Base-by-base conservation (phyloP, 1,284 basidiomycete genomes). In the Ustilago esculenta region DNA sequence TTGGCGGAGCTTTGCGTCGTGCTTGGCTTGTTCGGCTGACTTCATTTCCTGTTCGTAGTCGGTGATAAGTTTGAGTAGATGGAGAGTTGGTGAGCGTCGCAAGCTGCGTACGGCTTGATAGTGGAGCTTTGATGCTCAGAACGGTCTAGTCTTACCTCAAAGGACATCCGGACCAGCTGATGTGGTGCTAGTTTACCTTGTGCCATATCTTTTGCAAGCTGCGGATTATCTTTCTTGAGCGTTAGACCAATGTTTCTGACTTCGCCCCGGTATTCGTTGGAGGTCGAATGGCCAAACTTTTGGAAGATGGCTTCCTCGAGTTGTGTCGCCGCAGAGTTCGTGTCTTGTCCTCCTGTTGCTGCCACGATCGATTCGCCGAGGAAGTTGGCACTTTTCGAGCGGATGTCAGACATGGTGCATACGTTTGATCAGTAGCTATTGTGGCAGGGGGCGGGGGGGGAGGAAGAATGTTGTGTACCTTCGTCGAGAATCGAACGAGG, bases 161-260 rank as follows among this genome's bases (percentile, higher is more conserved):
- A 25, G 10, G 66, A 55, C 67, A 64, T 64, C 15, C 42, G 36
- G 35, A 44, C 67, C 6, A 70, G 33, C 43, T 65, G 52, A 17
- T 30, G 34, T 2, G 61, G 44, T 3, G 45, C 49, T 0, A 61
- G 20, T 0, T 29, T 52, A 1, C 57, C 61, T 9, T 34, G 15
- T 0, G 57, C 32, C n/a, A 70, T 45, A 43, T 55, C 55, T 9
- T 23, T 17, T 5, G 57, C 67, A 1, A 70, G 67, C 35, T 65
- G 57, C 7, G 61, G 57, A 10, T 70, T 70, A 43, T 70, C 49
- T 27, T 65, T 70, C 23, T 70, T 70, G 37, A 70, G 53, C 34
- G 61, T 70, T 44, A 70, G 23, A 10, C 67, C 61, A 14, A 51
- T 47, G 50, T 53, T 59, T 20, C 67, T 35, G 15, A 70, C 39